Evolutionary conservation across 768 basidiomycete species (phyloP).

Genomic region (Mycena vulgaris): DNA sequence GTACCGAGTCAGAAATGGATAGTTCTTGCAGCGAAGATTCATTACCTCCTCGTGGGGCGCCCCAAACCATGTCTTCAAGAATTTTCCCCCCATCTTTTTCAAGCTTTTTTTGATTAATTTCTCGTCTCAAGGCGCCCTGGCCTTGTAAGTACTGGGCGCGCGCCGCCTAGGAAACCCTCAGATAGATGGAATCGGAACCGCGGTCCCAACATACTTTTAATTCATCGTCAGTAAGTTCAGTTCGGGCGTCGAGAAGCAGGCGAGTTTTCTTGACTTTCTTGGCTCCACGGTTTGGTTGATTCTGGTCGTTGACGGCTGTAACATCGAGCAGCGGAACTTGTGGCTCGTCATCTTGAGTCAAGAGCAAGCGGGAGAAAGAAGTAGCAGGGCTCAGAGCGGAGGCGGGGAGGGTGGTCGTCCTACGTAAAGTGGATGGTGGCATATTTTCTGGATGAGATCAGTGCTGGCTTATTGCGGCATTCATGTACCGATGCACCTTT

Average conservation of each 20-base stretch:
- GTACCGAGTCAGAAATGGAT: slow-evolving; percentile 13
- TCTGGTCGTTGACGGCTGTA: slow-evolving; percentile 42
- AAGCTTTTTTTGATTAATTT: slow-evolving; percentile 64
- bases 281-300: slow-evolving; percentile 32
- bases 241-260: slow-evolving; percentile 78
- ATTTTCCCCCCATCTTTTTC: slow-evolving; percentile 70
- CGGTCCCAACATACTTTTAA: slow-evolving; percentile 66
- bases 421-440: slow-evolving; percentile 24
- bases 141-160: slow-evolving; percentile 77
- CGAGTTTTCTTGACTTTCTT: slow-evolving; percentile 66
- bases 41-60: slow-evolving; percentile 76
- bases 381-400: slow-evolving; percentile 48
- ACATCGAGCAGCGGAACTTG: slow-evolving; percentile 48
- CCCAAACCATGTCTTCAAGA: slow-evolving; percentile 78
- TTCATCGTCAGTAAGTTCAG: slow-evolving; percentile 88
- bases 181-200: not conserved
- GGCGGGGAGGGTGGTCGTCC: slow-evolving; percentile 14
- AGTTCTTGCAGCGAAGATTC: not conserved
- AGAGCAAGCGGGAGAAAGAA: slow-evolving; percentile 57
- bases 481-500: slow-evolving; percentile 21
- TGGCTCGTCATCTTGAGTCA: slow-evolving; percentile 58
- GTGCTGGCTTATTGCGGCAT: not conserved
- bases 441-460: slow-evolving; percentile 40
- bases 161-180: slow-evolving; percentile 60
- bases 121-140: slow-evolving; percentile 69